Percentiles rank a stretch among this genome's conserved stretches.
phyloP scores from a whole-genome alignment of 805 yeast genomes.

The Sugiyamaella smithiae region DNA sequence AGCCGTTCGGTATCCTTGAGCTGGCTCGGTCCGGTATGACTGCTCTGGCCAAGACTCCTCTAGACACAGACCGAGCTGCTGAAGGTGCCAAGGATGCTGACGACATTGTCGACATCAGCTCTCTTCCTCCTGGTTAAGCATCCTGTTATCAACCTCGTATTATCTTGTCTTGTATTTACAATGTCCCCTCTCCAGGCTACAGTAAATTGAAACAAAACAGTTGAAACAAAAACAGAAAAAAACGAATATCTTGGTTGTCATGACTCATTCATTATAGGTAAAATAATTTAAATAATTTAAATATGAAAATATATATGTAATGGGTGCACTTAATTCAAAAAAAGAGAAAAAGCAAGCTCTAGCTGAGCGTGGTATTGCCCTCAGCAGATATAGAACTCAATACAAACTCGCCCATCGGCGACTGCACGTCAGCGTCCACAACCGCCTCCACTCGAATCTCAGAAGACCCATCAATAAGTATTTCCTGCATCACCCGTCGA shows the following conservation, averaged over 20 bases:
- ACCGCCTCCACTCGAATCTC: slow-evolving; percentile 37
- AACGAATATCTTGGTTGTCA: too few species aligned
- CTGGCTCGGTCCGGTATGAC: slow-evolving; percentile 98
- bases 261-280: too few species aligned
- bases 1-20: slow-evolving; percentile 95
- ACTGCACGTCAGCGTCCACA: slow-evolving; percentile 36
- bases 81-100: slow-evolving; percentile 54
- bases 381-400: slow-evolving; percentile 22
- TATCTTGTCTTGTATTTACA: too few species aligned
- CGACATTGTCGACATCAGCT: slow-evolving; percentile 77
- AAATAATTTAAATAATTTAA: too few species aligned
- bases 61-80: slow-evolving; percentile 48
- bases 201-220: too few species aligned
- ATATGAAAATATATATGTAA: too few species aligned
- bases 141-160: too few species aligned
- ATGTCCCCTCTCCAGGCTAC: too few species aligned
- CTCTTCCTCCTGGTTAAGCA: slow-evolving; percentile 88
- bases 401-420: slow-evolving; percentile 36
- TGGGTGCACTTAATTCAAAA: too few species aligned
- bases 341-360: too few species aligned
- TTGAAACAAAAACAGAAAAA: too few species aligned
- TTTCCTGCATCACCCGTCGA: slow-evolving; percentile 42
- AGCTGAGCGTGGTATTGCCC: slow-evolving; percentile 24
- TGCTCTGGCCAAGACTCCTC: slow-evolving; percentile 96
- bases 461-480: slow-evolving; percentile 43